Conservation (phyloP, 2,329 filamentous ascomycete species). For the Trichoderma cornu-damae region DNA sequence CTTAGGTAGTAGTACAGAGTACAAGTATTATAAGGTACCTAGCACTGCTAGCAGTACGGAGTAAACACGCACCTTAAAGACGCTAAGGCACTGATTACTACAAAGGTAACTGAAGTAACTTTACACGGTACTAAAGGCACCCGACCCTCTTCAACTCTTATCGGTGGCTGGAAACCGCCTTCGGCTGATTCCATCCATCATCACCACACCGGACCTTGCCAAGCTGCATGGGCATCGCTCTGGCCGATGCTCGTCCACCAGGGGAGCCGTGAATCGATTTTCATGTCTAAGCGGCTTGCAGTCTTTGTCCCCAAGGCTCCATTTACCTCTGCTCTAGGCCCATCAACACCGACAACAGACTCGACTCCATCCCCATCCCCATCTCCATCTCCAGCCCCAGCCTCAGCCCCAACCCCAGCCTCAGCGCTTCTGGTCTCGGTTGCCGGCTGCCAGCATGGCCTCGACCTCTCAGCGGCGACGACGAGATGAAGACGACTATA, state of each 20-base stretch:
- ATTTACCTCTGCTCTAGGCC: background rate
- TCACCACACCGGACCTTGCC: background rate
- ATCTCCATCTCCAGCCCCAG: background rate
- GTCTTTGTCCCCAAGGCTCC: background rate
- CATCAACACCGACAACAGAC: background rate
- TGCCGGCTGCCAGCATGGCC: constrained; percentile 10
- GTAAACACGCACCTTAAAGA: background rate
- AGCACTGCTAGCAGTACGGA: too few relatives aligned
- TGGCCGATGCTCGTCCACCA: background rate
- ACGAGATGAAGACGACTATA: constrained; percentile 15
- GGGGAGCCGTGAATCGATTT: background rate
- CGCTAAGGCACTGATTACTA: constrained; percentile 4
- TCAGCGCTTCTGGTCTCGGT: background rate
- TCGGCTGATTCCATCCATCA: background rate
- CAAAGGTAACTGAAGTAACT: too few relatives aligned
- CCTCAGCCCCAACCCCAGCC: background rate
- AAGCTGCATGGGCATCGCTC: background rate
- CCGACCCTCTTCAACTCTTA: constrained; percentile 3
- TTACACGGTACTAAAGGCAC: background rate
- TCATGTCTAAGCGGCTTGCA: background rate
- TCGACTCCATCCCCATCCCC: background rate
- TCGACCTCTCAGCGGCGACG: constrained; percentile 9
- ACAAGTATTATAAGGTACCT: too few relatives aligned
- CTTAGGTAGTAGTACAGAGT: too few relatives aligned
- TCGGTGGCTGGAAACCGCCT: background rate